Evolutionary conservation across 257 asterid species (phyloP).

Genomic region (Jasminum sambac): DNA sequence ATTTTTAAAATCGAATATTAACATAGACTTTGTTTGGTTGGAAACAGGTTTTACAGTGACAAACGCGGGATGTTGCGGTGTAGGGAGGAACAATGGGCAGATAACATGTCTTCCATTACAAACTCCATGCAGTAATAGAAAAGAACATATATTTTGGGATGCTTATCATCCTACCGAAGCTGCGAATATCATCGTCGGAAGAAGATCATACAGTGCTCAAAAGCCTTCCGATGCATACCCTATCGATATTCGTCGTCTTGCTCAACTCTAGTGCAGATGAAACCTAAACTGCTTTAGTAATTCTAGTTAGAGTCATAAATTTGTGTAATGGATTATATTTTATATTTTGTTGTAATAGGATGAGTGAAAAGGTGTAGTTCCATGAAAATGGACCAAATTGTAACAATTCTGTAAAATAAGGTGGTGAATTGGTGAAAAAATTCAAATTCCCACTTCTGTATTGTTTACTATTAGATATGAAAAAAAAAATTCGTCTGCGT

Average conservation of each 20-base stretch:
- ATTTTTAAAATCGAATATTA: not conserved
- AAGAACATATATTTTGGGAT: constrained; percentile 78
- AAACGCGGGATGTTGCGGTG: constrained; percentile 91
- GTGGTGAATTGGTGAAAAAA: constrained; percentile 2
- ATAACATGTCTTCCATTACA: constrained; percentile 84
- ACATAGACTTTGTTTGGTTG: not conserved
- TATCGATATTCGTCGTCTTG: constrained; percentile 69
- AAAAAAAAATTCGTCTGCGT: too few species aligned
- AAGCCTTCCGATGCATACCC: constrained; percentile 77
- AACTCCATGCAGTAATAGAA: constrained; percentile 62
- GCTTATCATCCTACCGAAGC: constrained; percentile 89
- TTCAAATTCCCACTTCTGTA: not conserved
- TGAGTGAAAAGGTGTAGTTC: not conserved
- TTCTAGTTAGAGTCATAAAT: not conserved
- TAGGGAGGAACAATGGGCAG: constrained; percentile 95
- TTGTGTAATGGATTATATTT: not conserved
- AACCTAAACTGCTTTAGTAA: not conserved
- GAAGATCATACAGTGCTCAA: constrained; percentile 72
- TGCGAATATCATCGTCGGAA: constrained; percentile 70
- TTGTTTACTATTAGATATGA: too few species aligned
- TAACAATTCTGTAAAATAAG: not conserved
- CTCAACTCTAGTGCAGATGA: constrained; percentile 59
- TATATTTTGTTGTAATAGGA: not conserved
- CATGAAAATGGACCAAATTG: not conserved
- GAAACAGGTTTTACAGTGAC: constrained; percentile 82